A percentile compares a stretch with the other conserved stretches of the same genome.
phyloP scores from a whole-genome alignment of 257 asterid species.

The Cinchona pubescens region DNA sequence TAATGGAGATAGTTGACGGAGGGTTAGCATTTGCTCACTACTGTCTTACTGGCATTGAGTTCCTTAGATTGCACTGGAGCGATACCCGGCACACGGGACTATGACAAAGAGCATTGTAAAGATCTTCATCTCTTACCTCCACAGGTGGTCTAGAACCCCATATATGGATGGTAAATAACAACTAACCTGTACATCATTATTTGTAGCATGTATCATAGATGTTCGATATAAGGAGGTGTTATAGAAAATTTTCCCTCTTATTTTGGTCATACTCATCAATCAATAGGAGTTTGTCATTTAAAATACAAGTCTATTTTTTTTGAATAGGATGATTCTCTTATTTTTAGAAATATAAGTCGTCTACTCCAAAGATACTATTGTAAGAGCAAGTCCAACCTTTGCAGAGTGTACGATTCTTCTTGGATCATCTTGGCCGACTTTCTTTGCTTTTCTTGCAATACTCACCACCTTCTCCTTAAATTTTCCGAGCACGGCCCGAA shows the following conservation, averaged over 20 bases:
- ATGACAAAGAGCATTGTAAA: slow-evolving; percentile 62
- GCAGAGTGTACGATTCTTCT: slow-evolving; percentile 33
- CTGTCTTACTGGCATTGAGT: slow-evolving; percentile 85
- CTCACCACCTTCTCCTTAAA: slow-evolving; percentile 1
- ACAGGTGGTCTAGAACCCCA: slow-evolving; percentile 82
- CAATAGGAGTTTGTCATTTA: no score
- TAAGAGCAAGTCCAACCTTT: slow-evolving; percentile 44
- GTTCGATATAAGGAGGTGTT: neutral
- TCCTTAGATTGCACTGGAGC: slow-evolving; percentile 85
- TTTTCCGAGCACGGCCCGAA: slow-evolving; percentile 4
- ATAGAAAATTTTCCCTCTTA: neutral
- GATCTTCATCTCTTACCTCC: slow-evolving; percentile 87
- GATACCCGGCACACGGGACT: slow-evolving; percentile 73
- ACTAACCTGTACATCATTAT: slow-evolving; percentile 38
- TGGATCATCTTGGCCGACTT: slow-evolving; percentile 35
- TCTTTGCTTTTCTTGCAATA: slow-evolving; percentile 17
- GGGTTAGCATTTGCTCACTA: slow-evolving; percentile 87
- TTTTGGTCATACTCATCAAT: no score
- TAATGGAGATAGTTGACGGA: slow-evolving; percentile 69
- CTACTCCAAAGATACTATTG: slow-evolving; percentile 32
- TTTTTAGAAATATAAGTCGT: no score
- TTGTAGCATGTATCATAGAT: slow-evolving; percentile 26
- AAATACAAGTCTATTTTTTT: no score
- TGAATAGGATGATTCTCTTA: no score
- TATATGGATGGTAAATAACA: slow-evolving; percentile 82